Evolutionary conservation across 1,139 yeast genomes (phyloP).

Genomic region (Casaregolazyma suthepensis): DNA sequence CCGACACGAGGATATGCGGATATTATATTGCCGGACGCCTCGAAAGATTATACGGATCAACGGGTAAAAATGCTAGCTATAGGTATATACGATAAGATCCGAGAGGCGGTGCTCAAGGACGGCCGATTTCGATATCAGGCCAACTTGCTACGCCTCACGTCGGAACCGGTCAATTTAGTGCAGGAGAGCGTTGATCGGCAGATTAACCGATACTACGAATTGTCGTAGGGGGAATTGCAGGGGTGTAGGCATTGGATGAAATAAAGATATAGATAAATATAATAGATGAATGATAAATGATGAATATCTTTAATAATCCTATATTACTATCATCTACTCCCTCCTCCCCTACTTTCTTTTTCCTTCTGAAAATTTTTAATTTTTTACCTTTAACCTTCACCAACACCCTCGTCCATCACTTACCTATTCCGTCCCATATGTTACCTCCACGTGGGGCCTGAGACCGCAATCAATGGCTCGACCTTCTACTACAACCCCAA

Average conservation of each 20-base stretch:
- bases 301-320: background rate
- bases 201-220: constrained; percentile 20
- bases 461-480: background rate
- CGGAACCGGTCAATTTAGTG: constrained; percentile 13
- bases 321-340: background rate
- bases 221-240: constrained; percentile 9
- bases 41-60: constrained; percentile 49
- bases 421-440: background rate
- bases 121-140: constrained; percentile 2
- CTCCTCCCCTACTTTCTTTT: background rate
- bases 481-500: background rate
- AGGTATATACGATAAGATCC: constrained; percentile 49
- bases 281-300: too few relatives aligned
- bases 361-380: background rate
- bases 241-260: too few relatives aligned
- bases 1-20: constrained; percentile 80
- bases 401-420: background rate
- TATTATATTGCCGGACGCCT: constrained; percentile 55
- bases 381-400: background rate
- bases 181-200: constrained; percentile 21
- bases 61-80: constrained; percentile 70
- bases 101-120: constrained; percentile 21
- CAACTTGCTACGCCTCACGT: constrained; percentile 2
- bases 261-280: too few relatives aligned
- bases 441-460: background rate